Percentiles rank a stretch among this genome's conserved stretches.
phyloP scores from a whole-genome alignment of 306 rosid species.

The Pterocarpus santalinus region DNA sequence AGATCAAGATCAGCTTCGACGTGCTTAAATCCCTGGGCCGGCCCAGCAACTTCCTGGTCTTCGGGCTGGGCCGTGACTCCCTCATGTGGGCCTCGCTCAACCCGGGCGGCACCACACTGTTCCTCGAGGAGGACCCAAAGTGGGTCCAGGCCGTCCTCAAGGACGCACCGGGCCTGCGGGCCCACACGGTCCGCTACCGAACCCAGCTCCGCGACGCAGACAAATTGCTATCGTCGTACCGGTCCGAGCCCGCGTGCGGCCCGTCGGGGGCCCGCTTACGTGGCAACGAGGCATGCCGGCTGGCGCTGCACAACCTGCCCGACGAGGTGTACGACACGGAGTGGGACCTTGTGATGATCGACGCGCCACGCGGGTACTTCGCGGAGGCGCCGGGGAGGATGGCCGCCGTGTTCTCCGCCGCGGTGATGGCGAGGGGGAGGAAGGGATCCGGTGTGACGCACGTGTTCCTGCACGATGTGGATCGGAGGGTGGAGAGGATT shows the following conservation, averaged over 20 bases:
- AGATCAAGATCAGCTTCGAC: constrained; percentile 72
- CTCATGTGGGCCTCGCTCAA: constrained; percentile 94
- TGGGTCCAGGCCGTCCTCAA: constrained; percentile 85
- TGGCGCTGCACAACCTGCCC: constrained; percentile 80
- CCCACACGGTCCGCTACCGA: constrained; percentile 68
- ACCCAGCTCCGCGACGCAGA: constrained; percentile 78
- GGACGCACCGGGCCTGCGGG: constrained; percentile 68
- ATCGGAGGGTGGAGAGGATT: constrained; percentile 85
- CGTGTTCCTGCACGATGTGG: constrained; percentile 86
- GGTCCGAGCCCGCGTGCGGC: constrained; percentile 55
- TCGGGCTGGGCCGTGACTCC: constrained; percentile 93
- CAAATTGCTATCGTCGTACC: constrained; percentile 53
- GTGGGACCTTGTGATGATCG: constrained; percentile 95
- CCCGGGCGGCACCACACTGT: constrained; percentile 78
- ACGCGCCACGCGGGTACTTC: constrained; percentile 85
- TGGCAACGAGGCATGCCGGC: constrained; percentile 63
- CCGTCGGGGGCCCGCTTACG: constrained; percentile 60
- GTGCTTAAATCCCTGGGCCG: constrained; percentile 64
- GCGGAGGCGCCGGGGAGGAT: constrained; percentile 91
- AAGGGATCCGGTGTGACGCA: constrained; percentile 81
- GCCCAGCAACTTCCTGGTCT: constrained; percentile 82
- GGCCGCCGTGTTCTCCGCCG: constrained; percentile 91
- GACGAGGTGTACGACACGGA: constrained; percentile 75
- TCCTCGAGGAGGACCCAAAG: constrained; percentile 90
- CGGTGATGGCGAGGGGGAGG: constrained; percentile 84